A percentile compares a stretch with the other conserved stretches of the same genome.
phyloP scores from a whole-genome alignment of 305 asterid genomes.

The Salvia sclarea region DNA sequence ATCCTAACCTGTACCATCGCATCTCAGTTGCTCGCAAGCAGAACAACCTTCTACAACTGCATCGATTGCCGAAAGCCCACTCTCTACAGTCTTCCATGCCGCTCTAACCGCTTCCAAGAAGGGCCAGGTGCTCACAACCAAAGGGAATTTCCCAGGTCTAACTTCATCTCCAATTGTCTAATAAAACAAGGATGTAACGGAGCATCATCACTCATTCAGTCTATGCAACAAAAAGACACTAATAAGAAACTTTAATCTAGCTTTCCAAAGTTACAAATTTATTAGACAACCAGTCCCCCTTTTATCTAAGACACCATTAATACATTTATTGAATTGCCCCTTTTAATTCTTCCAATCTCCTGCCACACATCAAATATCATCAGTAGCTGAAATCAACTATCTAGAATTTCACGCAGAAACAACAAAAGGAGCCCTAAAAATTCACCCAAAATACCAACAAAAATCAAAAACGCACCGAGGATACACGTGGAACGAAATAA shows the following conservation, averaged over 20 bases:
- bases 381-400: not conserved
- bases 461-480: conserved; percentile 1
- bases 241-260: not conserved
- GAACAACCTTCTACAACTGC: conserved; percentile 90
- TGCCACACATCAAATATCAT: not conserved
- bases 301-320: not conserved
- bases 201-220: not conserved
- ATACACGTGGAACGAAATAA: not conserved
- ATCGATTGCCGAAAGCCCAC: conserved; percentile 75
- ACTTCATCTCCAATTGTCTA: conserved; percentile 57
- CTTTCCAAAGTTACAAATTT: not conserved
- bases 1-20: conserved; percentile 87
- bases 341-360: not conserved
- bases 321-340: not conserved
- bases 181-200: not conserved
- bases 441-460: not conserved
- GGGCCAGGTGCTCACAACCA: conserved; percentile 96
- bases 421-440: not conserved
- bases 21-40: conserved; percentile 78
- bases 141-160: conserved; percentile 51
- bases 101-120: conserved; percentile 89
- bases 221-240: not conserved
- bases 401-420: not conserved
- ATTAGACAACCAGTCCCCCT: not conserved
- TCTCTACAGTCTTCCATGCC: conserved; percentile 65